A percentile compares a stretch with the other conserved stretches of the same genome.
These are phyloP conservation scores for Digitaria exilis DNA, from an alignment of 202 grass and related monocot genomes.

Conservation along the genomic window DNA sequence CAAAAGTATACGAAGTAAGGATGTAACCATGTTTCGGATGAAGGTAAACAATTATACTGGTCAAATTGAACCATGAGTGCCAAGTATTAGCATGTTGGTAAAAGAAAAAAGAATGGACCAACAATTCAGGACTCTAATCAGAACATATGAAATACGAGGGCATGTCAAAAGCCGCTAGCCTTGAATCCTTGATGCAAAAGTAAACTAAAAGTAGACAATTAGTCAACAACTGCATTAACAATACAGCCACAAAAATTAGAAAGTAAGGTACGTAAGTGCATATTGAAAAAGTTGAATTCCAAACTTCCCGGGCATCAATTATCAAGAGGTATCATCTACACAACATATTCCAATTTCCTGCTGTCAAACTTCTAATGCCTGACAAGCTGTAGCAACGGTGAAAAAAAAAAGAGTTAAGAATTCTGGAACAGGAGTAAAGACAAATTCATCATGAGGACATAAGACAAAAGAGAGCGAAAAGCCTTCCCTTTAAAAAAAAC, in stretches of 20 bases:
- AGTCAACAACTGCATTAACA: background rate
- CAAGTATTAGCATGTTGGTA: background rate
- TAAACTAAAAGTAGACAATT: background rate
- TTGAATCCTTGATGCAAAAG: background rate
- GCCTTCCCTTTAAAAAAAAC: background rate
- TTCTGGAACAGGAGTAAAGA: background rate
- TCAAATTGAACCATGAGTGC: background rate
- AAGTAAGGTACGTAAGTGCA: background rate
- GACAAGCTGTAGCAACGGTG: background rate
- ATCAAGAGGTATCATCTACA: background rate
- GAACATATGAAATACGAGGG: background rate
- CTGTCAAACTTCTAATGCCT: background rate
- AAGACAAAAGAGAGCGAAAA: slow-evolving; percentile 6
- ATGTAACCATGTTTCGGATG: background rate
- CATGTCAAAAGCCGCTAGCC: background rate
- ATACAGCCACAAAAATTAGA: background rate
- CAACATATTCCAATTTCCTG: background rate
- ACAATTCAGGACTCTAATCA: background rate
- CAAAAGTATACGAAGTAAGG: background rate
- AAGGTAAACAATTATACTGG: background rate
- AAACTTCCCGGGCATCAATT: background rate
- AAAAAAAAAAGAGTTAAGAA: background rate
- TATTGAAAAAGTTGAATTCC: background rate
- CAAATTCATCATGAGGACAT: background rate
- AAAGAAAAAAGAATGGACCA: background rate